Percentiles rank a stretch among this genome's conserved stretches.
Evolutionary conservation across 192 early-diverging fungal species (phyloP).

Genomic region (Lunasporangiospora selenospora): DNA sequence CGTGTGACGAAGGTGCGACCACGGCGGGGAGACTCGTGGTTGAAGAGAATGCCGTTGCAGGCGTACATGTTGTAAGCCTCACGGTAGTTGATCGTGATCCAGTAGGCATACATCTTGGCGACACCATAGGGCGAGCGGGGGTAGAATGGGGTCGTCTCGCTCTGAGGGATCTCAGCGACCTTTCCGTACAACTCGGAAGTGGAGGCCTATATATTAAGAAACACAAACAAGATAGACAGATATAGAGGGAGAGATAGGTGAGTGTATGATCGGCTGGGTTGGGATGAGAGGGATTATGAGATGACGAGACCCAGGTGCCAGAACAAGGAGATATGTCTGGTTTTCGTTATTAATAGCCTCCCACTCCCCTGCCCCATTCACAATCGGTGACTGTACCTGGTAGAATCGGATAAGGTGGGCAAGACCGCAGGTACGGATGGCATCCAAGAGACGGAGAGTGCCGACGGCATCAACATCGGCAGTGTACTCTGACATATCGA

Average conservation of each 20-base stretch:
- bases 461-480: slow-evolving; percentile 82
- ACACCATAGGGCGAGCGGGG: slow-evolving; percentile 84
- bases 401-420: slow-evolving; percentile 63
- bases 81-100: slow-evolving; percentile 83
- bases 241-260: background rate
- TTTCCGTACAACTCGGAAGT: slow-evolving; percentile 83
- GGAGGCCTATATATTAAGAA: slow-evolving; percentile 64
- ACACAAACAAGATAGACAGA: no score
- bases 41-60: slow-evolving; percentile 82
- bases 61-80: slow-evolving; percentile 82
- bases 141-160: slow-evolving; percentile 85
- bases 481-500: slow-evolving; percentile 83
- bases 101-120: slow-evolving; percentile 83
- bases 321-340: no score
- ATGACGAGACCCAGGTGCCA: no score
- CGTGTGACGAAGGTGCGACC: slow-evolving; percentile 81
- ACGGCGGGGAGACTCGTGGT: slow-evolving; percentile 79
- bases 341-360: background rate
- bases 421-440: slow-evolving; percentile 80
- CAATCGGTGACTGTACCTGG: background rate
- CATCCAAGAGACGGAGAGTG: slow-evolving; percentile 79
- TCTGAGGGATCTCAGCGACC: slow-evolving; percentile 77
- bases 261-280: background rate
- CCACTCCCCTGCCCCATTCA: background rate
- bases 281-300: background rate